These are phyloP conservation scores for Trametes cingulata DNA, from an alignment of 768 basidiomycete genomes.

Conservation along the genomic window DNA sequence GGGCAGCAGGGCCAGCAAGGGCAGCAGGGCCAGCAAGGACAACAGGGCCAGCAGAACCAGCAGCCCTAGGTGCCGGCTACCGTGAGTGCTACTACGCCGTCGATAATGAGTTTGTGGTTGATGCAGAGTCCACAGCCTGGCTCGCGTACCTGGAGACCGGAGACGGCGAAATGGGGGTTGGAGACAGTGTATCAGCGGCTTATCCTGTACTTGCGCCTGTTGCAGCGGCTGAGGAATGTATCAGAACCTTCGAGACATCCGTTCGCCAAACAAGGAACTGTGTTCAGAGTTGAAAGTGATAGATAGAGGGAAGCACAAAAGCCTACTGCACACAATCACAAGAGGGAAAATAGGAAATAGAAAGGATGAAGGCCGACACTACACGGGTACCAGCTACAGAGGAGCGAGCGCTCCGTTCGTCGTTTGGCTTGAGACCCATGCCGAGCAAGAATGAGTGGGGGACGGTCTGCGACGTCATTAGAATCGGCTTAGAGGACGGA, in stretches of 20 bases:
- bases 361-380: not conserved
- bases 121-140: too few relatives aligned
- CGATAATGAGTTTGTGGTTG: too few relatives aligned
- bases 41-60: too few relatives aligned
- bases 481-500: not conserved
- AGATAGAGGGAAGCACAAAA: slow-evolving; percentile 11
- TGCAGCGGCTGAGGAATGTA: not conserved
- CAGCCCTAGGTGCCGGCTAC: too few relatives aligned
- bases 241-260: not conserved
- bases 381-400: slow-evolving; percentile 4
- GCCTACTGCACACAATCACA: slow-evolving; percentile 12
- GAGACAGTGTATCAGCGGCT: not conserved
- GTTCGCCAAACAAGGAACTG: not conserved
- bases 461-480: slow-evolving; percentile 13
- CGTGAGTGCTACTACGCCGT: too few relatives aligned
- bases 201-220: not conserved
- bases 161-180: too few relatives aligned
- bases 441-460: slow-evolving; percentile 2
- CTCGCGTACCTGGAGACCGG: too few relatives aligned
- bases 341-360: not conserved
- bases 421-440: slow-evolving; percentile 1
- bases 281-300: slow-evolving; percentile 2
- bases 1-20: too few relatives aligned
- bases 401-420: not conserved
- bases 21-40: too few relatives aligned